phyloP scores from a whole-genome alignment of 2,329 filamentous ascomycete genomes.

The Colletotrichum sp. region DNA sequence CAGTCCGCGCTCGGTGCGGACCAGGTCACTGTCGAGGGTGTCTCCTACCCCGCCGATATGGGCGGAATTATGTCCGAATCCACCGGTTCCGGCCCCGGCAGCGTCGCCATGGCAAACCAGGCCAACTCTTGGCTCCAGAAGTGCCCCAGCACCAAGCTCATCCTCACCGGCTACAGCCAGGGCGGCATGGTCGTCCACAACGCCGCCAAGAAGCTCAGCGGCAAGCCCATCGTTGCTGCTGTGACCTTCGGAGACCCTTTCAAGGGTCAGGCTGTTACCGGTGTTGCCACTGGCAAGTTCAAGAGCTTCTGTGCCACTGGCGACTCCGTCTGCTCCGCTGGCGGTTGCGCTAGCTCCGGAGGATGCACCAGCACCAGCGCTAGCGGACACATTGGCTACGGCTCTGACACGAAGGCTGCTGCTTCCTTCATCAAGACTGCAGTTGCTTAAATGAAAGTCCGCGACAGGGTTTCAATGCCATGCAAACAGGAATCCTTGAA shows the following conservation, averaged over 20 bases:
- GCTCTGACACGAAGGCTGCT: neutral
- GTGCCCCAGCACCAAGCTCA: slow-evolving; percentile 50
- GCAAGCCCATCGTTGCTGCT: neutral
- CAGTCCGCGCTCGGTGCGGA: slow-evolving; percentile 42
- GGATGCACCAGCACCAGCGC: slow-evolving; percentile 2
- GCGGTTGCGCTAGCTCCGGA: slow-evolving; percentile 9
- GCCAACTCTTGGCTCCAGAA: slow-evolving; percentile 35
- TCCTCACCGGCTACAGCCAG: slow-evolving; percentile 54
- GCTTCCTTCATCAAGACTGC: slow-evolving; percentile 6
- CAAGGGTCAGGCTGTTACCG: slow-evolving; percentile 1
- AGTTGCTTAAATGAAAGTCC: neutral
- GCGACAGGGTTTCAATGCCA: neutral
- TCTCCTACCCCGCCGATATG: slow-evolving; percentile 53
- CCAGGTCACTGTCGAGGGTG: slow-evolving; percentile 56
- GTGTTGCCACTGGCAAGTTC: neutral
- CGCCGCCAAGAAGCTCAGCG: slow-evolving; percentile 36
- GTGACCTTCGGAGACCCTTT: slow-evolving; percentile 22
- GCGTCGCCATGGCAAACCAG: slow-evolving; percentile 40
- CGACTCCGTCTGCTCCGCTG: neutral
- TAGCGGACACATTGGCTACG: slow-evolving; percentile 7
- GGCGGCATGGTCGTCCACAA: slow-evolving; percentile 46
- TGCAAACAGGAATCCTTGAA: neutral
- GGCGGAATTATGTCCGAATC: slow-evolving; percentile 44
- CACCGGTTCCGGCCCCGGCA: slow-evolving; percentile 48
- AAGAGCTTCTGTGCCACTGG: slow-evolving; percentile 12